Conservation (phyloP, 2,329 filamentous ascomycete genomes). For the Nemania sp. region DNA sequence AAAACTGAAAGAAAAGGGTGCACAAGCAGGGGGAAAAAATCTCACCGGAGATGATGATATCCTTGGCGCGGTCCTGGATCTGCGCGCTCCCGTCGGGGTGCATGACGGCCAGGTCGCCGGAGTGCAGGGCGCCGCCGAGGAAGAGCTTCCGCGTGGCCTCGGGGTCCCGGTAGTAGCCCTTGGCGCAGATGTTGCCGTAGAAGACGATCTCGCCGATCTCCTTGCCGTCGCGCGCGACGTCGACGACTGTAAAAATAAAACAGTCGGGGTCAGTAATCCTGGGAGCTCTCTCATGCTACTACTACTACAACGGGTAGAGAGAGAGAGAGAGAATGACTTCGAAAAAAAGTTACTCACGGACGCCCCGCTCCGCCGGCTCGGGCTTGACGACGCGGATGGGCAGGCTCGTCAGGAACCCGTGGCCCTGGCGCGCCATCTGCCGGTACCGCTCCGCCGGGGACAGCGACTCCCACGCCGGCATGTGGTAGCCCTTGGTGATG, state of each 20-base stretch:
- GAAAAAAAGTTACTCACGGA: no score
- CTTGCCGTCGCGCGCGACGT: conserved; percentile 71
- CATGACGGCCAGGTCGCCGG: conserved; percentile 91
- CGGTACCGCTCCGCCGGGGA: conserved; percentile 77
- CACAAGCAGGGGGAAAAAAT: conserved; percentile 25
- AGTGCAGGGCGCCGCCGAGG: conserved; percentile 82
- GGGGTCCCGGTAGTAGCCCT: conserved; percentile 88
- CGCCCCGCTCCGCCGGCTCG: conserved; percentile 63
- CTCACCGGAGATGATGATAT: conserved; percentile 94
- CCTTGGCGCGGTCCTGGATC: conserved; percentile 92
- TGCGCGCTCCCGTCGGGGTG: conserved; percentile 88
- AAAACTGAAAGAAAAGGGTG: background rate
- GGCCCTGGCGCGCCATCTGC: conserved; percentile 91
- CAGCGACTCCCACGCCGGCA: conserved; percentile 82
- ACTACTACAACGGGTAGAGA: no score
- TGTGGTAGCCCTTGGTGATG: conserved; percentile 88
- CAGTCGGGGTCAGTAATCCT: no score
- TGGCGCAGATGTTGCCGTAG: conserved; percentile 86
- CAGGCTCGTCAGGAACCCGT: conserved; percentile 84
- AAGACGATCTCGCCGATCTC: conserved; percentile 88
- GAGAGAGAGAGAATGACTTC: no score
- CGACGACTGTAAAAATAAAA: no score
- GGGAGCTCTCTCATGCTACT: no score
- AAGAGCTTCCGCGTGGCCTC: conserved; percentile 88
- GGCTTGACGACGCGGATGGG: conserved; percentile 78